A percentile compares a stretch with the other conserved stretches of the same genome.
These are phyloP conservation scores for Gillenia trifoliata DNA, from an alignment of 306 rosid species.

Conservation along the genomic window DNA sequence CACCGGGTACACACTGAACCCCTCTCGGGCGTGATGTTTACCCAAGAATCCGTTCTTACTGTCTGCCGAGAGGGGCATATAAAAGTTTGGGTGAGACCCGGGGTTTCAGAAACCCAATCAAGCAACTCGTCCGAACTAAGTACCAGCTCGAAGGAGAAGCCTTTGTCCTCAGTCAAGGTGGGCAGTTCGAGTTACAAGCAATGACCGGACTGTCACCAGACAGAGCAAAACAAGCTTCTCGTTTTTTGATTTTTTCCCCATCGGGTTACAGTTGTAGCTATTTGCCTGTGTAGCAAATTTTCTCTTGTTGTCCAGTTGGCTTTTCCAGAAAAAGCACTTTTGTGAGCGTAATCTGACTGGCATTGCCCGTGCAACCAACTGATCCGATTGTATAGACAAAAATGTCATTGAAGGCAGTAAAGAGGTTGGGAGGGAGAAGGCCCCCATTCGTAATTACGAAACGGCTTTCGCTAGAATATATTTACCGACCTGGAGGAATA, in stretches of 20 bases:
- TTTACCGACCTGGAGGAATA: slow-evolving; percentile 44
- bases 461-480: slow-evolving; percentile 48
- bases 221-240: slow-evolving; percentile 24
- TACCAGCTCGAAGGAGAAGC: slow-evolving; percentile 62
- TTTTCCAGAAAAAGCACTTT: slow-evolving; percentile 1
- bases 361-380: slow-evolving; percentile 30
- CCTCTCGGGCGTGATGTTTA: slow-evolving; percentile 76
- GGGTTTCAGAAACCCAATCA: slow-evolving; percentile 53
- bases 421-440: slow-evolving; percentile 47
- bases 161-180: slow-evolving; percentile 46
- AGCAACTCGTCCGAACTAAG: slow-evolving; percentile 37
- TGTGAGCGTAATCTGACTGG: not conserved
- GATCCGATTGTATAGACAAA: slow-evolving; percentile 61
- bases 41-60: slow-evolving; percentile 79
- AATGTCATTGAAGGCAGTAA: slow-evolving; percentile 49
- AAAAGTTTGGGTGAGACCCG: slow-evolving; percentile 85
- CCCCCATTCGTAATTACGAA: slow-evolving; percentile 49
- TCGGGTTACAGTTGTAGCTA: slow-evolving; percentile 10
- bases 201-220: slow-evolving; percentile 32
- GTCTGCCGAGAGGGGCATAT: slow-evolving; percentile 95
- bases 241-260: not conserved
- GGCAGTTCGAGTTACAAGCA: slow-evolving; percentile 52
- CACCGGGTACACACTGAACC: slow-evolving; percentile 95
- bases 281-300: slow-evolving; percentile 32
- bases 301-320: slow-evolving; percentile 41